These are phyloP conservation scores for Deinandra increscens DNA, from an alignment of 129 eudicot species.

Conservation along the genomic window DNA sequence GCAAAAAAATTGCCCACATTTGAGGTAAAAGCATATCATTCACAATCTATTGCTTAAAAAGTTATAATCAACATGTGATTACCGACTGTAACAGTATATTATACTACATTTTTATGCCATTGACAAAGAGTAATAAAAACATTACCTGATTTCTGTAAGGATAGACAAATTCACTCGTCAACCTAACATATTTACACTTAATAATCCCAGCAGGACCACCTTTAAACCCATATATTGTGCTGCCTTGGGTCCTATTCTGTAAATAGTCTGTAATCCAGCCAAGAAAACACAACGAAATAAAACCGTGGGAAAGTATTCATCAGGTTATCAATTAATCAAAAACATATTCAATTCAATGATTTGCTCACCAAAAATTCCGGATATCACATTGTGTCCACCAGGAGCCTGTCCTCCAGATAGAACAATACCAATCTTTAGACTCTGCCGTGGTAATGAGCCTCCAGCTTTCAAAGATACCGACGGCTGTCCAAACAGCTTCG, in stretches of 20 bases:
- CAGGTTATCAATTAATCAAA: background rate
- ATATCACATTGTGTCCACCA: constrained; percentile 95
- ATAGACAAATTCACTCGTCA: constrained; percentile 69
- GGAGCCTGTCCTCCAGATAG: constrained; percentile 99
- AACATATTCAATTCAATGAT: background rate
- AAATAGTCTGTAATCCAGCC: constrained; percentile 59
- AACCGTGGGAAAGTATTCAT: background rate
- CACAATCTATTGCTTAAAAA: background rate
- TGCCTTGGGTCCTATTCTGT: constrained; percentile 66
- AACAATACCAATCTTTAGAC: constrained; percentile 77
- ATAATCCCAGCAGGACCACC: constrained; percentile 97
- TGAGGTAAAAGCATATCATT: constrained; percentile 8
- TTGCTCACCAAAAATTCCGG: constrained; percentile 78
- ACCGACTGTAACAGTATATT: background rate
- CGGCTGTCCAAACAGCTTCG: constrained; percentile 74
- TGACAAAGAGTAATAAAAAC: background rate
- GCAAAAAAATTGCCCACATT: background rate
- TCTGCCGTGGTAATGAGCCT: constrained; percentile 33
- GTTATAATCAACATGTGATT: background rate
- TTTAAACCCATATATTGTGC: constrained; percentile 76
- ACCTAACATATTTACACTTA: constrained; percentile 72
- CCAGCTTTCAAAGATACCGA: constrained; percentile 57
- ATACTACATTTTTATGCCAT: no score
- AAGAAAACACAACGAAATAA: background rate
- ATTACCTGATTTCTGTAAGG: constrained; percentile 94